Evolutionary conservation across 495 filamentous ascomycete genomes (phyloP).

Genomic region (Penicillium arizonense): DNA sequence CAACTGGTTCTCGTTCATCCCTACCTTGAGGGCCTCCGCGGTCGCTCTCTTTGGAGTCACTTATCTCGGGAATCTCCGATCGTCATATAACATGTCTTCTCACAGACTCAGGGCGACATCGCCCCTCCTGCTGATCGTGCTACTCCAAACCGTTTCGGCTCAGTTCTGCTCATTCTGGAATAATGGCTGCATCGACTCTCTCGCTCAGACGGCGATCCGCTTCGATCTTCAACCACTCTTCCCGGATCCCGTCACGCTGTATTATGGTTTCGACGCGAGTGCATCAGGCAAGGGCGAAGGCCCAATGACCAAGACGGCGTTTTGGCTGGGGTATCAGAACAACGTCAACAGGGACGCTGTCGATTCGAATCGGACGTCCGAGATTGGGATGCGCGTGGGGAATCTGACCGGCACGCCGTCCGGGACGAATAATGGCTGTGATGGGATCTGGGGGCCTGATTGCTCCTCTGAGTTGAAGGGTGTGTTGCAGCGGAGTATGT

Average conservation of each 20-base stretch:
- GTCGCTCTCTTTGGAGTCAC: slow-evolving; percentile 17
- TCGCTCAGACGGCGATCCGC: slow-evolving; percentile 40
- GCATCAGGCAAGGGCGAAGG: slow-evolving; percentile 31
- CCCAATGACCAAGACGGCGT: slow-evolving; percentile 41
- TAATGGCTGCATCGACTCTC: slow-evolving; percentile 39
- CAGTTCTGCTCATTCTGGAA: slow-evolving; percentile 43
- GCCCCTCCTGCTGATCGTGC: slow-evolving; percentile 17
- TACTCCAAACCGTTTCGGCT: slow-evolving; percentile 23
- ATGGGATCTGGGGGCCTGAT: slow-evolving; percentile 38
- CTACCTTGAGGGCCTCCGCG: slow-evolving; percentile 22
- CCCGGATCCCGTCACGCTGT: slow-evolving; percentile 35
- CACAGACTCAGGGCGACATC: neutral
- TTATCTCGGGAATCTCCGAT: slow-evolving; percentile 2
- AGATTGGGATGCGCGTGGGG: slow-evolving; percentile 40
- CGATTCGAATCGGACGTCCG: slow-evolving; percentile 39
- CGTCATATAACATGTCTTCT: slow-evolving; percentile 20
- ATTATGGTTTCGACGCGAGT: slow-evolving; percentile 41
- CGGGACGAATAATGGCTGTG: slow-evolving; percentile 40
- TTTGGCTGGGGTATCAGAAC: slow-evolving; percentile 40
- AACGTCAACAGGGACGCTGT: slow-evolving; percentile 32
- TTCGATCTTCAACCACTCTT: slow-evolving; percentile 41
- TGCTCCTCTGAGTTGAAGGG: slow-evolving; percentile 38
- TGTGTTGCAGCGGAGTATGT: slow-evolving; percentile 28
- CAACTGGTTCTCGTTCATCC: slow-evolving; percentile 6
- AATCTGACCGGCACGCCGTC: slow-evolving; percentile 40